Base-by-base conservation (phyloP, 495 filamentous ascomycete genomes). In the Lophiotrema nucula region DNA sequence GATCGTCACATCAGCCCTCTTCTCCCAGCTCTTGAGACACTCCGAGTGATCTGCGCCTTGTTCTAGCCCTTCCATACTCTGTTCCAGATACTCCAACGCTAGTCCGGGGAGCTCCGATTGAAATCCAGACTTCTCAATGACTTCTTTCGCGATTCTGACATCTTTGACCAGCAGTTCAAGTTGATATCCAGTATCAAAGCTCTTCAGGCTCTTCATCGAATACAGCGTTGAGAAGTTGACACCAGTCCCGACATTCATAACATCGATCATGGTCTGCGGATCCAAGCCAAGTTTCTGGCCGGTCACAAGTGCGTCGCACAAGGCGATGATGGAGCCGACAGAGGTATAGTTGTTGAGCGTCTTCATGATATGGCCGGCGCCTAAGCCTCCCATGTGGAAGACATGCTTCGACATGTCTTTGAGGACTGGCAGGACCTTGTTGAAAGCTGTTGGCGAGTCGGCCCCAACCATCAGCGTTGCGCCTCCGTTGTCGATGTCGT, bases 341-440 rank as follows among this genome's bases (percentile, higher is more conserved):
- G 60, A 68, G 56, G 65, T 55, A 27, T 70, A 70, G 58, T 68
- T 70, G 55, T 70, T 70, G 54, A 70, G 45, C 21, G 67, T 70
- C 62, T 70, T 70, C 67, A 70, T 70, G 31, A 60, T 66, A 35
- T 70, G 67, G 5, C 67, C 67, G 22, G 64, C 39, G 3, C 67
- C 67, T 3, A 67, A 46, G 23, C 47, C 26, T 18, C 67, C 67
- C 61, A 70, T 66, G 21, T 49, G 10, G 19, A 60, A 60, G 13
- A 60, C 57, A 24, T 60, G 57, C 22, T 57, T 44, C 19, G 57
- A 60, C 67, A 67, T 69, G 35, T 58, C 60, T 15, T 56, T 53
- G 16, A 69, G 44, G 1, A 69, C 47, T 3, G 67, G 67, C 28
- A 63, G 28, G 12, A 66, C 67, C 19, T 59, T 67, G 23, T 65